These are phyloP conservation scores for Botrytis galanthina DNA, from an alignment of 2,329 filamentous ascomycete genomes.

Conservation along the genomic window DNA sequence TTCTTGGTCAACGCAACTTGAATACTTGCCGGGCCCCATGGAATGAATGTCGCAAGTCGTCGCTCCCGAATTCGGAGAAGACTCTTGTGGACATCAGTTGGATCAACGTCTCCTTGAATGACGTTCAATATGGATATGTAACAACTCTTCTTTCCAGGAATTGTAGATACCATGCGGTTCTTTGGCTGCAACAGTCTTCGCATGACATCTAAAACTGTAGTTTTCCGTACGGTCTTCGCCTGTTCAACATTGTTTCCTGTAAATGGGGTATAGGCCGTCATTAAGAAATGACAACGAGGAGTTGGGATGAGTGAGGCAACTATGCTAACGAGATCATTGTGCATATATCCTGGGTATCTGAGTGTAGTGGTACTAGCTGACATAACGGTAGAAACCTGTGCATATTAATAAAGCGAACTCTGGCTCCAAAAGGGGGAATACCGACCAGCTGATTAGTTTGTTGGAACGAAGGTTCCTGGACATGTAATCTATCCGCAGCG, in stretches of 20 bases:
- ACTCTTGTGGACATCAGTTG: conserved; percentile 98
- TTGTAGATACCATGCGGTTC: conserved; percentile 98
- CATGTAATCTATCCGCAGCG: conserved; percentile 88
- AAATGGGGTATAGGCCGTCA: conserved; percentile 98
- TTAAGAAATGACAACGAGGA: conserved; percentile 94
- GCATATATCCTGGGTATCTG: conserved; percentile 98
- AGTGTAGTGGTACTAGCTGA: conserved; percentile 95
- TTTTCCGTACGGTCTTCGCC: conserved; percentile 96
- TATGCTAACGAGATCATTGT: conserved; percentile 97
- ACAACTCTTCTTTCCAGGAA: conserved; percentile 93
- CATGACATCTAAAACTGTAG: conserved; percentile 97
- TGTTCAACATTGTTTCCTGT: conserved; percentile 95
- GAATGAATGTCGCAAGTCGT: conserved; percentile 91
- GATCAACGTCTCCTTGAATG: conserved; percentile 97
- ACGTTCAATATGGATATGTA: conserved; percentile 99
- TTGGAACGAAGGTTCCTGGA: conserved; percentile 92
- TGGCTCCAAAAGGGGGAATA: conserved; percentile 3
- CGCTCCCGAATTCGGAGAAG: conserved; percentile 93
- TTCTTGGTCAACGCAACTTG: conserved; percentile 96
- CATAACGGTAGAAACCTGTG: conserved; percentile 91
- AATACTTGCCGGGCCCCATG: conserved; percentile 96
- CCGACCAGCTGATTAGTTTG: conserved; percentile 92
- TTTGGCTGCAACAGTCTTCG: conserved; percentile 91
- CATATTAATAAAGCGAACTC: conserved; percentile 25
- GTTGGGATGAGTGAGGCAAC: conserved; percentile 94